These are phyloP conservation scores for Dianthus caryophyllus DNA, from an alignment of 148 eudicot species.

Conservation along the genomic window DNA sequence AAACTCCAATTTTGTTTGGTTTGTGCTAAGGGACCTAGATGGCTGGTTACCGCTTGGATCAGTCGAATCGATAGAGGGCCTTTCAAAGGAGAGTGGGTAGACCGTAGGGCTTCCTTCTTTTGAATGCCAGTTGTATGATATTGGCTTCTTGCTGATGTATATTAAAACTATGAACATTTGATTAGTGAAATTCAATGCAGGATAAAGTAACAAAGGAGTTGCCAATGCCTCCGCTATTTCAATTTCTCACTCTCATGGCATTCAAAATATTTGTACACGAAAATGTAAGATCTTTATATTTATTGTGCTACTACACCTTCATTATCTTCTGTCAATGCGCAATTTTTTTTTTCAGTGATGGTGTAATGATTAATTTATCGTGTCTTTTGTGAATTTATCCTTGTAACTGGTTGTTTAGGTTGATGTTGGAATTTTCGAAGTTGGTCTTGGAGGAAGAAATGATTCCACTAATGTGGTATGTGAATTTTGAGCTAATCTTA, in stretches of 20 bases:
- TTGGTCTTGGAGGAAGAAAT: constrained; percentile 72
- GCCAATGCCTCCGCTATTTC: constrained; percentile 94
- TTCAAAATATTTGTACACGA: constrained; percentile 65
- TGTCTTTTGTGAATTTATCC: neutral
- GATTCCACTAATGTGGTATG: constrained; percentile 94
- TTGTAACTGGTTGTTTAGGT: constrained; percentile 39
- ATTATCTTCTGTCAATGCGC: neutral
- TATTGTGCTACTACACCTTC: neutral
- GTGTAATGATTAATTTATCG: constrained; percentile 5
- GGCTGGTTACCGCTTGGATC: neutral
- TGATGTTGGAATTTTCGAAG: constrained; percentile 87
- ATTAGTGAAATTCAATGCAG: constrained; percentile 42
- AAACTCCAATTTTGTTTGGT: neutral
- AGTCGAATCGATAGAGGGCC: neutral
- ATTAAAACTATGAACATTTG: constrained; percentile 9
- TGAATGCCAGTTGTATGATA: neutral
- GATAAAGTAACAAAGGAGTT: constrained; percentile 53
- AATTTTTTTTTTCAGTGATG: neutral
- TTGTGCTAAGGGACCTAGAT: neutral
- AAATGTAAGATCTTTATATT: constrained; percentile 44
- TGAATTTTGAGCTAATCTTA: neutral
- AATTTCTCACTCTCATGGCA: constrained; percentile 73
- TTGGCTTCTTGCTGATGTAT: neutral
- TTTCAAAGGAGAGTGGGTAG: neutral
- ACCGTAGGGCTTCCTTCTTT: neutral